These are phyloP conservation scores for Tylopilus vinaceipallidus DNA, from an alignment of 768 basidiomycete genomes.

Conservation along the genomic window DNA sequence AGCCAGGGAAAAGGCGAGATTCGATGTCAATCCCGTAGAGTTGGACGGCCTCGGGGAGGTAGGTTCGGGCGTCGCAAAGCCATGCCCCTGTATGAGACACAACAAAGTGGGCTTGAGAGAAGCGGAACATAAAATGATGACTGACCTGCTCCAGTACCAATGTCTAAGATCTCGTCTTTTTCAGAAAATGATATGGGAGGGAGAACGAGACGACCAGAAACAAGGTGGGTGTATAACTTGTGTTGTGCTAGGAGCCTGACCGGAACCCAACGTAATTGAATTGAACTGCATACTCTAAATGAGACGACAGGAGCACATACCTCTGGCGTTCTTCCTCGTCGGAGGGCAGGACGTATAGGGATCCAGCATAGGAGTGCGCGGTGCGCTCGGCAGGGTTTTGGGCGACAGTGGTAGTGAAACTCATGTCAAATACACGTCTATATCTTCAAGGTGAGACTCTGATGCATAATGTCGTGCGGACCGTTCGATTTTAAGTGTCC, in stretches of 20 bases:
- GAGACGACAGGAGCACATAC: conserved; percentile 3
- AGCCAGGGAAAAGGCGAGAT: conserved; percentile 18
- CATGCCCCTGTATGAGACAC: conserved; percentile 19
- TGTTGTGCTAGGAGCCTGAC: conserved; percentile 15
- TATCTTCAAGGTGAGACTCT: no score
- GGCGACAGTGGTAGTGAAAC: not conserved
- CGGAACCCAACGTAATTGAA: no score
- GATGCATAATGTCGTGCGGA: no score
- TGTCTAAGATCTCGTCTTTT: conserved; percentile 24
- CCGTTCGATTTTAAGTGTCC: no score
- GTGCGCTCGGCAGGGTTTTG: conserved; percentile 8
- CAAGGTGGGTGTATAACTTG: conserved; percentile 14
- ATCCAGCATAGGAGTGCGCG: conserved; percentile 20
- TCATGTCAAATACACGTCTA: conserved; percentile 1
- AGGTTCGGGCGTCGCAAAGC: conserved; percentile 17
- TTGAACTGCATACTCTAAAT: no score
- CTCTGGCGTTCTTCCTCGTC: conserved; percentile 27
- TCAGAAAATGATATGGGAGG: conserved; percentile 13
- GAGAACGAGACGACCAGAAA: conserved; percentile 23
- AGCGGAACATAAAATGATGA: not conserved
- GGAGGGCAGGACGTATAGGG: conserved; percentile 24
- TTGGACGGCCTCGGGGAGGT: conserved; percentile 18
- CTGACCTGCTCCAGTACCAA: conserved; percentile 24
- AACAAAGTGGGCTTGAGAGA: not conserved
- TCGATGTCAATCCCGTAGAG: conserved; percentile 29